These are phyloP conservation scores for Aphanomyces invadans DNA, from an alignment of 352 stramenopile genomes.

Conservation along the genomic window DNA sequence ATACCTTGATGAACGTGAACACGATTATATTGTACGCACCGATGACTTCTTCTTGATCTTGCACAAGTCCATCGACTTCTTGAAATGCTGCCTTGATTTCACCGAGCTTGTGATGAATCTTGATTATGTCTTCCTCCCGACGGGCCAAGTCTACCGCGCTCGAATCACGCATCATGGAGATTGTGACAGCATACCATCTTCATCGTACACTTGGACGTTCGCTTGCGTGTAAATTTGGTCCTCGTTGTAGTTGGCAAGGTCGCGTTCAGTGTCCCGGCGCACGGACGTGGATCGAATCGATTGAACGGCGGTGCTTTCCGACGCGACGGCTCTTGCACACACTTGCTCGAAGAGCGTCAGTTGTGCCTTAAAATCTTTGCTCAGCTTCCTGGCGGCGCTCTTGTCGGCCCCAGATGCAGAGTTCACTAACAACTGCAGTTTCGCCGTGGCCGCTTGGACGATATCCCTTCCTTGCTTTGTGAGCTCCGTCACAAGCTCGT, in stretches of 20 bases:
- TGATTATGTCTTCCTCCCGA: constrained; percentile 79
- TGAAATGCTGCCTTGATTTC: constrained; percentile 81
- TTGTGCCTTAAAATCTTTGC: constrained; percentile 78
- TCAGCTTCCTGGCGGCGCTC: constrained; percentile 65
- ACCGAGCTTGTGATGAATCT: constrained; percentile 80
- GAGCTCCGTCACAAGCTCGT: constrained; percentile 70
- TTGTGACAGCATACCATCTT: constrained; percentile 47
- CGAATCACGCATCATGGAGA: background rate
- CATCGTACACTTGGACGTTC: constrained; percentile 75
- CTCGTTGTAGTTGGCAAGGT: constrained; percentile 77
- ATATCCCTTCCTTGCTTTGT: constrained; percentile 79
- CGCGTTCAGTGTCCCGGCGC: constrained; percentile 42
- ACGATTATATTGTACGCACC: constrained; percentile 29
- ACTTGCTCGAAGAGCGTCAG: constrained; percentile 66
- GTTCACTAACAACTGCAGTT: constrained; percentile 69
- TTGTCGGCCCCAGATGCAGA: constrained; percentile 34
- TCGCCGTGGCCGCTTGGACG: constrained; percentile 65
- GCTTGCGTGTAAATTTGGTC: constrained; percentile 84
- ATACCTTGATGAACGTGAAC: background rate
- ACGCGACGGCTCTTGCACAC: constrained; percentile 55
- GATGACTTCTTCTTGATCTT: constrained; percentile 72
- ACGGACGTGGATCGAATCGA: constrained; percentile 72
- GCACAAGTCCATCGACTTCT: constrained; percentile 75
- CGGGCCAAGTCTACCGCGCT: constrained; percentile 48
- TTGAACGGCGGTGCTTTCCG: constrained; percentile 65